Evolutionary conservation across 306 rosid species (phyloP).

Genomic region (Trifolium dubium): DNA sequence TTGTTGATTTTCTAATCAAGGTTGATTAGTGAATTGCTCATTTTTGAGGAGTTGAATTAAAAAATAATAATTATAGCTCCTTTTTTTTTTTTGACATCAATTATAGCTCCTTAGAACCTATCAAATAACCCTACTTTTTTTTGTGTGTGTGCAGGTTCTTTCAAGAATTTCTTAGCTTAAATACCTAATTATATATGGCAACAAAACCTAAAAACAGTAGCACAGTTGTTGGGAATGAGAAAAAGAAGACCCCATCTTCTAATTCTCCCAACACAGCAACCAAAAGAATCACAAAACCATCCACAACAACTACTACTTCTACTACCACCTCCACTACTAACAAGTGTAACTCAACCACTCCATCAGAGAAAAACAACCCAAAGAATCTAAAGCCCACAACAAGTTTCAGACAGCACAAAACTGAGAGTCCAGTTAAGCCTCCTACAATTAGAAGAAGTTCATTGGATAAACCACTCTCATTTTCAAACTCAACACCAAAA

Average conservation of each 20-base stretch:
- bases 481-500: conserved; percentile 45
- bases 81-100: too few relatives aligned
- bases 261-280: conserved; percentile 43
- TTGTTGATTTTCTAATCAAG: neutral
- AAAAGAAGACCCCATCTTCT: conserved; percentile 49
- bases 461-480: conserved; percentile 67
- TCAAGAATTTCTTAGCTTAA: conserved; percentile 22
- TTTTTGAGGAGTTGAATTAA: too few relatives aligned
- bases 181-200: conserved; percentile 59
- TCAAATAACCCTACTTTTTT: neutral
- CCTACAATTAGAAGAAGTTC: conserved; percentile 71
- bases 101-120: neutral
- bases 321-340: conserved; percentile 15
- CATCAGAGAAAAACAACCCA: conserved; percentile 60
- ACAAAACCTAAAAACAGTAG: conserved; percentile 54
- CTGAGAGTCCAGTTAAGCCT: conserved; percentile 36
- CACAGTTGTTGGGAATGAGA: conserved; percentile 52
- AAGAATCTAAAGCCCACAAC: conserved; percentile 67
- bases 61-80: too few relatives aligned
- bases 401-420: conserved; percentile 46
- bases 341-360: conserved; percentile 23
- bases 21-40: too few relatives aligned
- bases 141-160: conserved; percentile 27
- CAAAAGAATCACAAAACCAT: conserved; percentile 48
- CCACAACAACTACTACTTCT: conserved; percentile 6